Evolutionary conservation across 495 filamentous ascomycete species (phyloP).

Genomic region (Staphylotrichum longicolle): DNA sequence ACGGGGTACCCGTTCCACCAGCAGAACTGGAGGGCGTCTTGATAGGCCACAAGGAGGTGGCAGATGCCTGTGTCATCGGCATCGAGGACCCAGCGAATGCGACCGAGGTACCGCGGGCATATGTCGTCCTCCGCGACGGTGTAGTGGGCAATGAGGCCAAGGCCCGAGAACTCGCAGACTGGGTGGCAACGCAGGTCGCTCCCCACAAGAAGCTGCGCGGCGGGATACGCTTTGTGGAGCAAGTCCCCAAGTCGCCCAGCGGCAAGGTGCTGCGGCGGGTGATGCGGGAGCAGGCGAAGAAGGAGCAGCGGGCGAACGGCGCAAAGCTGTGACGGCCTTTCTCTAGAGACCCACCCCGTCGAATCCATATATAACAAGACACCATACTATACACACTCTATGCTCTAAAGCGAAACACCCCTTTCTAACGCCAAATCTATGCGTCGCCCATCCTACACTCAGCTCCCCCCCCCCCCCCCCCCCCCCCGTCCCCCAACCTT

Average conservation of each 20-base stretch:
- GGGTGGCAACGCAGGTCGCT: slow-evolving; percentile 54
- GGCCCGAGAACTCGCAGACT: slow-evolving; percentile 60
- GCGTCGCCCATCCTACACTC: background rate
- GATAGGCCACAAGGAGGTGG: slow-evolving; percentile 65
- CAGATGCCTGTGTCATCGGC: slow-evolving; percentile 82
- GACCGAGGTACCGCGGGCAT: slow-evolving; percentile 82
- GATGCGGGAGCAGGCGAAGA: slow-evolving; percentile 43
- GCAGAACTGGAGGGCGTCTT: slow-evolving; percentile 85
- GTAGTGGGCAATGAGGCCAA: slow-evolving; percentile 47
- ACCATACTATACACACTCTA: too few species aligned
- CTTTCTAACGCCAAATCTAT: background rate
- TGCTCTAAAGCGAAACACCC: too few species aligned
- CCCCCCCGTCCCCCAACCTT: slow-evolving; percentile 6
- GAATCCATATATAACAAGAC: background rate
- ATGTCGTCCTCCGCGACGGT: slow-evolving; percentile 65
- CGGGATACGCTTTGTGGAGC: slow-evolving; percentile 76
- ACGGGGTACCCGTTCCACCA: slow-evolving; percentile 84
- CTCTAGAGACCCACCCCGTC: background rate
- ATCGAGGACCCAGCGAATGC: slow-evolving; percentile 67
- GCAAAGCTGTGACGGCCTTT: slow-evolving; percentile 31
- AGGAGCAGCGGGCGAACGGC: slow-evolving; percentile 35
- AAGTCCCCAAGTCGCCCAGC: slow-evolving; percentile 78
- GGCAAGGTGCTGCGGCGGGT: slow-evolving; percentile 87
- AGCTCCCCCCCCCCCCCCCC: background rate
- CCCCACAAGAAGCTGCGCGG: slow-evolving; percentile 75